Evolutionary conservation across 1,284 basidiomycete species (phyloP).

Genomic region (Puccinia horiana): DNA sequence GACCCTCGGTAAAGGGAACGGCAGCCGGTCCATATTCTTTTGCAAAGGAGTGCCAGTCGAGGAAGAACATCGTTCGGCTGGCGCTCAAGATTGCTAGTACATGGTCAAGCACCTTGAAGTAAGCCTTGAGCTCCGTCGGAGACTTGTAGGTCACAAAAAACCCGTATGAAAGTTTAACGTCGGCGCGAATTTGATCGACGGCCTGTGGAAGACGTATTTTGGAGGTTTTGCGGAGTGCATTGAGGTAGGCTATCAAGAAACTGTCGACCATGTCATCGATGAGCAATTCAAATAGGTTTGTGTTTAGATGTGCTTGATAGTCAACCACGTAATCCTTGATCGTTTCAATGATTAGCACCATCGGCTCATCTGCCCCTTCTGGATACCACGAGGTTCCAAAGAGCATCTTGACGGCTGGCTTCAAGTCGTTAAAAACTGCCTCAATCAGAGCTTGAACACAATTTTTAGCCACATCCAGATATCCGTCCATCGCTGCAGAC

Average conservation of each 20-base stretch:
- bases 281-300: constrained; percentile 85
- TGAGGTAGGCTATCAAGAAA: constrained; percentile 88
- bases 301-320: constrained; percentile 86
- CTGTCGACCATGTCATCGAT: constrained; percentile 89
- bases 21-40: constrained; percentile 85
- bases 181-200: constrained; percentile 75
- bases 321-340: constrained; percentile 94
- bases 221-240: constrained; percentile 77
- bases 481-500: constrained; percentile 96
- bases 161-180: constrained; percentile 73
- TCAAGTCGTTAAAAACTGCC: constrained; percentile 91
- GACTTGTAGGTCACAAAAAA: constrained; percentile 81
- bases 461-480: constrained; percentile 94
- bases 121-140: constrained; percentile 74
- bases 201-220: constrained; percentile 85
- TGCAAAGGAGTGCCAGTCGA: constrained; percentile 90
- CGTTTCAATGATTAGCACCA: constrained; percentile 85
- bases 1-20: constrained; percentile 80
- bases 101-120: constrained; percentile 84
- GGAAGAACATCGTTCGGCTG: constrained; percentile 86
- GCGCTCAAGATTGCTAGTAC: constrained; percentile 82
- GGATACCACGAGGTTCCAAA: constrained; percentile 81
- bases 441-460: constrained; percentile 92
- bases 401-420: constrained; percentile 79
- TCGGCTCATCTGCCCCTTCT: constrained; percentile 65